phyloP scores from a whole-genome alignment of 2,329 filamentous ascomycete species.

The Diplodia intermedia region DNA sequence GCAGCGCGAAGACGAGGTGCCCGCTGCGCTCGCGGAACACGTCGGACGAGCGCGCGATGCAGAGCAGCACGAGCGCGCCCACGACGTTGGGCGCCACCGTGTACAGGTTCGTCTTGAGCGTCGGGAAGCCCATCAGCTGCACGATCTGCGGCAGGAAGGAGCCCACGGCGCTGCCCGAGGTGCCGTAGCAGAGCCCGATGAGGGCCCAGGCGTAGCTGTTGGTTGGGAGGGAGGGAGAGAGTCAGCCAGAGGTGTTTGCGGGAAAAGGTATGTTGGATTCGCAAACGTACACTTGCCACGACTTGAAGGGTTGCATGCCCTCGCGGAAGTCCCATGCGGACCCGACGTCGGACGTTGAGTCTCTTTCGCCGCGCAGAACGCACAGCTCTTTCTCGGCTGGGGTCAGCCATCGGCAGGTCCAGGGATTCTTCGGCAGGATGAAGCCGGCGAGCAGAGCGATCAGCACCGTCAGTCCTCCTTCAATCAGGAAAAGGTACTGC shows the following conservation, averaged over 20 bases:
- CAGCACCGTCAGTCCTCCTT: slow-evolving; percentile 51
- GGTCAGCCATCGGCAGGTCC: slow-evolving; percentile 50
- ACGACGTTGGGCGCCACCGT: slow-evolving; percentile 32
- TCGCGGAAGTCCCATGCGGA: slow-evolving; percentile 20
- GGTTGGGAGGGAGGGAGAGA: too few species aligned
- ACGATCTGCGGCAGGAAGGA: slow-evolving; percentile 33
- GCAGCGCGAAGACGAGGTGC: slow-evolving; percentile 26
- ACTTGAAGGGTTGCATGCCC: slow-evolving; percentile 26
- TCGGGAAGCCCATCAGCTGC: slow-evolving; percentile 15
- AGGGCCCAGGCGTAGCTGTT: slow-evolving; percentile 25
- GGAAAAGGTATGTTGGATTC: too few species aligned
- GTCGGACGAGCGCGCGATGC: slow-evolving; percentile 25
- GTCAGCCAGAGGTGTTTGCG: too few species aligned
- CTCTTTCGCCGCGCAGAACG: slow-evolving; percentile 7
- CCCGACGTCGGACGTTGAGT: slow-evolving; percentile 23
- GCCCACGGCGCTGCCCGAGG: slow-evolving; percentile 24
- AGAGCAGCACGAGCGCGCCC: slow-evolving; percentile 22
- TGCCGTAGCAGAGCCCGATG: slow-evolving; percentile 30
- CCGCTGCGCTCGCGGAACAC: slow-evolving; percentile 25
- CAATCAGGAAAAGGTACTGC: slow-evolving; percentile 57
- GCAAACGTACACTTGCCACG: slow-evolving; percentile 17
- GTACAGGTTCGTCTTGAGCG: slow-evolving; percentile 31
- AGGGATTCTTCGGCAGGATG: slow-evolving; percentile 50
- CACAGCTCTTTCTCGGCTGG: slow-evolving; percentile 39
- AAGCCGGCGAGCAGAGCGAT: slow-evolving; percentile 50